These are phyloP conservation scores for Penicillium sp. DNA, from an alignment of 2,329 filamentous ascomycete genomes.

Conservation along the genomic window DNA sequence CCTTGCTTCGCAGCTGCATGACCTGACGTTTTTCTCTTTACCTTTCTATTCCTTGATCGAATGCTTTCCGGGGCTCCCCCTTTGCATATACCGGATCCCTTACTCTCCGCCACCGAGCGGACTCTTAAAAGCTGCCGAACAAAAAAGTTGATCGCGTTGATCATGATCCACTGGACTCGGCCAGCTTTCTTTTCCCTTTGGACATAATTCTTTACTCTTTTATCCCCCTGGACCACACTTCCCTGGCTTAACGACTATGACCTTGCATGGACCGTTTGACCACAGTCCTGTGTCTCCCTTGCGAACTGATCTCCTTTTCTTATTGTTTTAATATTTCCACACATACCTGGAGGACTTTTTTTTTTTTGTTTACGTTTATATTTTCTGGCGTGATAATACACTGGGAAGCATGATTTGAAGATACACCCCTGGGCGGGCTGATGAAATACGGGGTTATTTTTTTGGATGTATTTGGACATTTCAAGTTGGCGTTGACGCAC, in stretches of 20 bases:
- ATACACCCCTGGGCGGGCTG: slow-evolving; percentile 13
- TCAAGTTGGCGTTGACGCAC: slow-evolving; percentile 10
- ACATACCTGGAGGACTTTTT: slow-evolving; percentile 13
- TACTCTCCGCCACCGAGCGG: not conserved
- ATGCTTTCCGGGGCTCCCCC: not conserved
- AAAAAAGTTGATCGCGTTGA: slow-evolving; percentile 12
- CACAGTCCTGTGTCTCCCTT: slow-evolving; percentile 4
- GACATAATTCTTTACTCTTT: slow-evolving; percentile 10
- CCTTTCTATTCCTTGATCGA: not conserved
- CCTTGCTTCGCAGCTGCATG: slow-evolving; percentile 6
- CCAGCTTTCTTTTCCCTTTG: slow-evolving; percentile 15
- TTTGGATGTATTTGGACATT: slow-evolving; percentile 2
- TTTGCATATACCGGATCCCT: not conserved
- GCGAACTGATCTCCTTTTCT: slow-evolving; percentile 7
- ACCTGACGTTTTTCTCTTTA: slow-evolving; percentile 2
- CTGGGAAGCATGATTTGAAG: slow-evolving; percentile 21
- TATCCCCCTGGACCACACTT: slow-evolving; percentile 7
- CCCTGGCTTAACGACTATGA: slow-evolving; percentile 3
- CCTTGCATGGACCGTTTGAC: slow-evolving; percentile 10
- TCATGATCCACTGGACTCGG: slow-evolving; percentile 17
- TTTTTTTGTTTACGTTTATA: slow-evolving; percentile 7
- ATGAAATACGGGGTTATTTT: slow-evolving; percentile 10
- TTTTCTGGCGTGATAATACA: slow-evolving; percentile 18
- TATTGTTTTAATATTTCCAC: slow-evolving; percentile 25
- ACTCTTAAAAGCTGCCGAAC: slow-evolving; percentile 13